Evolutionary conservation across 352 stramenopile species (phyloP).

Genomic region (Pythium brachiatum): DNA sequence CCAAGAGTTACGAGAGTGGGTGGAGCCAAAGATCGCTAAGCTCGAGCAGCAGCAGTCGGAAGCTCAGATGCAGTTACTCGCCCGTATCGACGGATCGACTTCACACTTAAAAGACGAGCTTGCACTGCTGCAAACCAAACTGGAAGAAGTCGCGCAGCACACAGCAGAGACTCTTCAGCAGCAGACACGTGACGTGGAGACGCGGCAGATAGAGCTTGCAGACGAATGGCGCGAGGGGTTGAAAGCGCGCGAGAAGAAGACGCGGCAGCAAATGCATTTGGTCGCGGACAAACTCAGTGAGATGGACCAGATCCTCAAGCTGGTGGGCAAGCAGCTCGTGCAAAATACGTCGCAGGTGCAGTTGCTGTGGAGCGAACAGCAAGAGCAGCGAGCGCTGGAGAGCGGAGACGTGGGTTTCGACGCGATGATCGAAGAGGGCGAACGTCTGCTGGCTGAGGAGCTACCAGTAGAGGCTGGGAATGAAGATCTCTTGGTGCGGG

Average conservation of each 20-base stretch:
- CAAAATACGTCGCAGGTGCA: slow-evolving; percentile 66
- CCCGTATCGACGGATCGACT: not conserved
- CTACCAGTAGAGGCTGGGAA: not conserved
- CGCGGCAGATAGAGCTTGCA: slow-evolving; percentile 3
- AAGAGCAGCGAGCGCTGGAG: not conserved
- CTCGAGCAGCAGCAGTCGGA: not conserved
- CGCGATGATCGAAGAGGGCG: not conserved
- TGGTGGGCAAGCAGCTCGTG: slow-evolving; percentile 62
- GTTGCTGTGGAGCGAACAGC: slow-evolving; percentile 39
- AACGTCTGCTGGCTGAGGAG: not conserved
- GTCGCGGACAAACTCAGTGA: slow-evolving; percentile 44
- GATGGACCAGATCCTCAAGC: slow-evolving; percentile 59
- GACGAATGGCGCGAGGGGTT: slow-evolving; percentile 7
- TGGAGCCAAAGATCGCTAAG: not conserved
- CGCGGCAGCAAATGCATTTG: slow-evolving; percentile 24
- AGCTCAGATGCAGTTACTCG: not conserved
- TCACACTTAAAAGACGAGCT: not conserved
- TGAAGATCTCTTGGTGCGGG: not conserved
- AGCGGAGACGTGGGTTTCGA: not conserved
- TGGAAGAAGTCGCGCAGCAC: not conserved
- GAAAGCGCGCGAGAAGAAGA: slow-evolving; percentile 21
- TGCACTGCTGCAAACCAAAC: not conserved
- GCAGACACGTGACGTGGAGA: not conserved
- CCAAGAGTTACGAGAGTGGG: not conserved
- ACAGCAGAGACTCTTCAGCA: not conserved